Evolutionary conservation across 225 moss, liverwort and hornwort genomes (phyloP), one percentile per base, ranked within the genome.

Genomic region (Bryum argenteum): DNA sequence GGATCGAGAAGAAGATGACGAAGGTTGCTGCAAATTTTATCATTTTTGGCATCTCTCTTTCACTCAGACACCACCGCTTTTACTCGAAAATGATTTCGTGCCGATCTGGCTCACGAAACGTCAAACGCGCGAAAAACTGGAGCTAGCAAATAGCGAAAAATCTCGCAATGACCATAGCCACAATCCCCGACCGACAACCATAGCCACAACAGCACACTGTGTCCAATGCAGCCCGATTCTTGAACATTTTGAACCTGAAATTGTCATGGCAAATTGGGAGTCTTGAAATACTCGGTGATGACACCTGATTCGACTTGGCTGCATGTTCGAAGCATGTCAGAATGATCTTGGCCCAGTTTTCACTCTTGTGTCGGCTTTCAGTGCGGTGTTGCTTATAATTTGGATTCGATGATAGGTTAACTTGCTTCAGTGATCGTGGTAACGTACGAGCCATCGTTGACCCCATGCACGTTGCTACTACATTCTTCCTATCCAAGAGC

Each of bases 1-100:
- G 75, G 70, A 73, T 40, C 8, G 56, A 73, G 66, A 69, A 22
- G 75, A 63, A 22, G 63, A 63, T 9, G 72, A 61, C 33, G 39
- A 71, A 52, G 13, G 14, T 42, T 19, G 57, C 50, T 21, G 55
- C 61, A 11, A 39, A 56, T 44, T 56, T 61, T 8, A 56, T 51
- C 0, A 63, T 17, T 15, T 70, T 54, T 2, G 72, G 6, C 83
- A 83, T 75, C 58, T 9, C 68, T 52, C 69, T 41, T 60, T 47
- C 68, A n/a, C 66, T 70, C 16, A 48, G 15, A 19, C 11, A 51
- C 39, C 15, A 40, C 47, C 11, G 37, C 18, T 14, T 54, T 61
- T 37, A 66, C 18, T 40, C 9, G 33, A 33, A 28, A 8, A 54
- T 19, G 19, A 24, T 5, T 12, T 24, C 10, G 19, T n/a, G 10